Percentiles rank a stretch among this genome's conserved stretches.
phyloP scores from a whole-genome alignment of 768 basidiomycete genomes.

The Phaeotremella fagi region DNA sequence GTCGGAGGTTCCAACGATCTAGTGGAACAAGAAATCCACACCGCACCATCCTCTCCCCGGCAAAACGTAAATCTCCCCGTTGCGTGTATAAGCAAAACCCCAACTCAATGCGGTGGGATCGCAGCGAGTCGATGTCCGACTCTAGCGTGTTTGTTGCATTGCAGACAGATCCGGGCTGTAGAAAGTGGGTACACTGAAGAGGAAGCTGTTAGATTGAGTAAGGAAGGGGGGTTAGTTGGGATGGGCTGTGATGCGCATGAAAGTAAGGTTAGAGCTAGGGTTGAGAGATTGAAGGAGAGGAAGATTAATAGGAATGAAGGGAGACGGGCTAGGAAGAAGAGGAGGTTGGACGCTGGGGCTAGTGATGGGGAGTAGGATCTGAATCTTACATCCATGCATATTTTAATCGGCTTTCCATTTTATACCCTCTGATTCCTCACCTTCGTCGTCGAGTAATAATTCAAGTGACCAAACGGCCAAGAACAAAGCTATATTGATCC shows the following conservation, averaged over 20 bases:
- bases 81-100: not conserved
- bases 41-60: not conserved
- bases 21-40: conserved; percentile 3
- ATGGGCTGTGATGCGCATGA: conserved; percentile 48
- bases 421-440: conserved; percentile 43
- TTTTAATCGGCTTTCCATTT: conserved; percentile 48
- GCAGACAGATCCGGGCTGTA: conserved; percentile 32
- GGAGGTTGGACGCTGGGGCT: conserved; percentile 2
- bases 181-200: conserved; percentile 22
- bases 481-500: conserved; percentile 42
- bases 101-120: conserved; percentile 24
- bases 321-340: conserved; percentile 12
- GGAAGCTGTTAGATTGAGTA: conserved; percentile 23
- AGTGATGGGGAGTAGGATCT: not conserved
- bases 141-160: conserved; percentile 42
- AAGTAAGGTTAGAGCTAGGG: conserved; percentile 41
- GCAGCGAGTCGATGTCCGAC: conserved; percentile 40
- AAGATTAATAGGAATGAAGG: conserved; percentile 27
- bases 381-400: too few species aligned
- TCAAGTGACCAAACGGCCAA: conserved; percentile 46
- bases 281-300: conserved; percentile 35
- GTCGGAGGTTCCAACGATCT: conserved; percentile 18
- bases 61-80: not conserved
- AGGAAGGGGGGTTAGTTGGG: conserved; percentile 33
- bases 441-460: conserved; percentile 42